A percentile compares a stretch with the other conserved stretches of the same genome.
Conservation (phyloP, 2,329 filamentous ascomycete species). For the Teratosphaeria pseudoeucalypti region DNA sequence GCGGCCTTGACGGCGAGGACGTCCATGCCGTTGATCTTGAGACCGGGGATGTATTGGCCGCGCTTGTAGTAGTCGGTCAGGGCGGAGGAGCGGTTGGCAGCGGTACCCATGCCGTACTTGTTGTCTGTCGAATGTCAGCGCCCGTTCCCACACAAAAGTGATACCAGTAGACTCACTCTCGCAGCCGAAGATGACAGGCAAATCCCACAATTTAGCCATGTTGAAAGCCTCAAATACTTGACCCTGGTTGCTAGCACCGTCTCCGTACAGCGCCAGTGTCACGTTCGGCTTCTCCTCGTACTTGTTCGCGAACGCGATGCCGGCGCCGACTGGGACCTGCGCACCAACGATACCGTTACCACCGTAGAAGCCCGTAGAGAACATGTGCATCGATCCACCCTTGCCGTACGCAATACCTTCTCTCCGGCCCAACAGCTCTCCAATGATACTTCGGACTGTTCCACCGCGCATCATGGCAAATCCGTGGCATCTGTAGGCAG, state of each 20-base stretch:
- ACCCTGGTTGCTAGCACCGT: conserved; percentile 97
- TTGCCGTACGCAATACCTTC: conserved; percentile 98
- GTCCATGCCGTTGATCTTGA: conserved; percentile 99
- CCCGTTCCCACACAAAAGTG: neutral
- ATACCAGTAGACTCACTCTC: conserved; percentile 60
- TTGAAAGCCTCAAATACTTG: conserved; percentile 99
- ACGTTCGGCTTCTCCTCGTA: conserved; percentile 82
- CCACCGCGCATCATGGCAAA: conserved; percentile 95
- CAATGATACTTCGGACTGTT: conserved; percentile 83
- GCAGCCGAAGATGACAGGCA: conserved; percentile 91
- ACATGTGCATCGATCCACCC: conserved; percentile 99
- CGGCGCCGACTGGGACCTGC: conserved; percentile 93
- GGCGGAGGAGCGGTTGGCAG: conserved; percentile 84
- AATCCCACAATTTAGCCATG: conserved; percentile 99
- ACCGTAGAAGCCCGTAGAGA: conserved; percentile 92
- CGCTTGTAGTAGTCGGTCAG: conserved; percentile 99
- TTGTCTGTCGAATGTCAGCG: conserved; percentile 59
- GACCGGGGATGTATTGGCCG: conserved; percentile 96
- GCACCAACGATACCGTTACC: conserved; percentile 99
- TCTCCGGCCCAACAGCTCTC: conserved; percentile 86
- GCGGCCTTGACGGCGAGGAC: conserved; percentile 95
- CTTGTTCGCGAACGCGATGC: conserved; percentile 93
- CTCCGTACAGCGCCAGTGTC: conserved; percentile 85
- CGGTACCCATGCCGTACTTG: conserved; percentile 99
- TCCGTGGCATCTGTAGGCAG: conserved; percentile 97